Evolutionary conservation across 441 rosid species (phyloP), one percentile per base, ranked within the genome.

Genomic region (Macaranga tanarius): DNA sequence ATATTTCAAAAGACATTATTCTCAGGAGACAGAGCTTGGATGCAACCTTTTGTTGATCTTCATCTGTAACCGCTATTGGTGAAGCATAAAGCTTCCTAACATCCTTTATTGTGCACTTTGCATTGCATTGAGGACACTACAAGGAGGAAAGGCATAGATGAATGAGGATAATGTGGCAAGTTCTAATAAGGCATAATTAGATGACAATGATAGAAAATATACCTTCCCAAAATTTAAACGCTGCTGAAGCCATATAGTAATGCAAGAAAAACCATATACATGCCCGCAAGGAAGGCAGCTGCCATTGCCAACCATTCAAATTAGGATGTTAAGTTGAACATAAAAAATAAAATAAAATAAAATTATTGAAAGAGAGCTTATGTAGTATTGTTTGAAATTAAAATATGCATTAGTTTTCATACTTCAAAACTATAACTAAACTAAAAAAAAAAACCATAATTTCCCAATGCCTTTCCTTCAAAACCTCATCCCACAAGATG

Each of bases 281-380:
- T 69, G 72, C 22, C 64, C 72, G 42, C 72, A 69, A 42, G 72
- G 64, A 55, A 69, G 72, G 10, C 72, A 69, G 40, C 72, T 69
- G 55, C 63, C 51, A 42, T 15, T n/a, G 17, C 15, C 38, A 56
- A 69, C n/a, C 52, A 44, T n/a, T 38, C 25, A 69, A 40, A 56
- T 22, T 57, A 40, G 63, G 45, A 10, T 17, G 26, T 16, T 25
- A 40, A 47, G 26, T 55, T 12, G 17, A 65, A 25, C 15, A 65
- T 50, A 48, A 44, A 7, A 26, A 25, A 34, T 38, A 65, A 45
- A 38, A 38, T 2, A 7, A 42, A 10, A 42, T 2, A 42, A 10
- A 42, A 38, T n/a, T 34, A 42, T 3, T 65, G 22, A 65, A 45
- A 65, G 15, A 13, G 17, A 65, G 50, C 55, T 47, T 8, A 25